phyloP scores from a whole-genome alignment of 2,329 filamentous ascomycete genomes.

The Pyrenophora graminea region DNA sequence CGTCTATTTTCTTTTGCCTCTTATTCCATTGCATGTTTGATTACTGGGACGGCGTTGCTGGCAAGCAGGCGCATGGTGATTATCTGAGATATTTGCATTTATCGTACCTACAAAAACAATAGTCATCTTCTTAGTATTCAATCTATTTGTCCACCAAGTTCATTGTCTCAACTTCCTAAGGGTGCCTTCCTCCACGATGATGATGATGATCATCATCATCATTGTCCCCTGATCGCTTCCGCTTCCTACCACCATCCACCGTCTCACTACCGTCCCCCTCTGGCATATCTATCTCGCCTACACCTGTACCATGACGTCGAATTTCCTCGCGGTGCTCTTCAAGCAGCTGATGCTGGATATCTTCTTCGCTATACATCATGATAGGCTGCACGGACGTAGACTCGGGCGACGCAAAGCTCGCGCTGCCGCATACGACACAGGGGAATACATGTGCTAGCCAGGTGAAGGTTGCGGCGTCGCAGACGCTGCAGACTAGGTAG shows the following conservation, averaged over 20 bases:
- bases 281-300: too few relatives aligned
- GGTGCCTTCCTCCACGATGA: background rate
- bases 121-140: too few relatives aligned
- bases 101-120: too few relatives aligned
- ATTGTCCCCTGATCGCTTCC: background rate
- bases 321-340: background rate
- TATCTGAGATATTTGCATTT: too few relatives aligned
- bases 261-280: too few relatives aligned
- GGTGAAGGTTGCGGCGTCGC: constrained; percentile 8
- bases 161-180: background rate
- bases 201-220: background rate
- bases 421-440: constrained; percentile 14
- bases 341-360: background rate
- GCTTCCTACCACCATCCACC: background rate
- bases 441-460: constrained; percentile 19
- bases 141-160: too few relatives aligned
- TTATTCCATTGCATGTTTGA: background rate
- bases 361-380: background rate
- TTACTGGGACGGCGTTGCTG: background rate
- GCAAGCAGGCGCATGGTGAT: too few relatives aligned
- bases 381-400: too few relatives aligned
- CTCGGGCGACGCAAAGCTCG: background rate
- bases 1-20: too few relatives aligned
- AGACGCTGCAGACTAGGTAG: constrained; percentile 14
- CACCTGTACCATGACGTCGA: background rate